A percentile compares a stretch with the other conserved stretches of the same genome.
These are phyloP conservation scores for Alternaria angustiovoidea DNA, from an alignment of 2,329 filamentous ascomycete genomes.

Conservation along the genomic window DNA sequence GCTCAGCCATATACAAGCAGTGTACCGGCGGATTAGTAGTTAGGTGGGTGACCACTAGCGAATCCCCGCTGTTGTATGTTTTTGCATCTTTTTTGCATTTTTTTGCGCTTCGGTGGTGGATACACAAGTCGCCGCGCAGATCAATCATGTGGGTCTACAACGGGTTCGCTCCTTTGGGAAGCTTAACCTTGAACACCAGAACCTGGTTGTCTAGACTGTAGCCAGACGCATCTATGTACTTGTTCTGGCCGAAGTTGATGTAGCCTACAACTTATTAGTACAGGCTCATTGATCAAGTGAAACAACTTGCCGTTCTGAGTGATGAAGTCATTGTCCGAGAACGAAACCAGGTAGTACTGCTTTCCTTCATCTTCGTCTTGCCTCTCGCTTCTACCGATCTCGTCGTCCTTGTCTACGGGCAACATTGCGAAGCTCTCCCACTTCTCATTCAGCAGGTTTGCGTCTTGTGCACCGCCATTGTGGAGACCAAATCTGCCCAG, in stretches of 20 bases:
- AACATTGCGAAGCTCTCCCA: constrained; percentile 75
- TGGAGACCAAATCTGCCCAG: constrained; percentile 71
- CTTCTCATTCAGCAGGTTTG: constrained; percentile 73
- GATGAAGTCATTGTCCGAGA: constrained; percentile 79
- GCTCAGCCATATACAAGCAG: too few species aligned
- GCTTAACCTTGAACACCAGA: constrained; percentile 67
- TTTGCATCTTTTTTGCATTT: too few species aligned
- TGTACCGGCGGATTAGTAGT: too few species aligned
- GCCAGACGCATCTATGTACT: constrained; percentile 65
- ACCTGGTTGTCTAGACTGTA: constrained; percentile 69
- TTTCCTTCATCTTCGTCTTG: constrained; percentile 58
- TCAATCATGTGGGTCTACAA: constrained; percentile 22
- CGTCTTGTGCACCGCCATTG: constrained; percentile 70
- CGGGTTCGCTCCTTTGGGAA: constrained; percentile 52
- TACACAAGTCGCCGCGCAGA: neutral
- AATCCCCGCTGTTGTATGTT: too few species aligned
- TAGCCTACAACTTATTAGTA: constrained; percentile 51
- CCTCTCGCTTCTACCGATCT: constrained; percentile 25
- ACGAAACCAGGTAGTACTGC: constrained; percentile 72
- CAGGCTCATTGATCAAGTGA: neutral
- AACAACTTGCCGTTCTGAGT: constrained; percentile 68
- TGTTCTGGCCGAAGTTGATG: constrained; percentile 65
- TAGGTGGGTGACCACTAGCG: too few species aligned
- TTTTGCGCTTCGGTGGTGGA: too few species aligned
- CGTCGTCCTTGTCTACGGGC: constrained; percentile 58